Conservation (phyloP, 1,284 basidiomycete genomes). For the Puccinia horiana region DNA sequence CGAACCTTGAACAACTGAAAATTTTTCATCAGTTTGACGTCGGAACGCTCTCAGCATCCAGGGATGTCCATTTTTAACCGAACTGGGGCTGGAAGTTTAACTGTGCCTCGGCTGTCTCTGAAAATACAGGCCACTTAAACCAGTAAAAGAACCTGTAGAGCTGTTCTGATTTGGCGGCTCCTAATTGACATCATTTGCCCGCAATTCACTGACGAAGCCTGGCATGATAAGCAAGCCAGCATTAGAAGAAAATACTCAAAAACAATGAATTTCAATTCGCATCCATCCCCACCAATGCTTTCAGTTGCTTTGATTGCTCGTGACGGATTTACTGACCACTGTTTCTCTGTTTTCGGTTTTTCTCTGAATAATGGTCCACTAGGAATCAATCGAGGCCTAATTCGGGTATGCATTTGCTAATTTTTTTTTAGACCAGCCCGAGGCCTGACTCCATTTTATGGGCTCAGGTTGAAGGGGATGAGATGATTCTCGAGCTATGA, state of each 20-base stretch:
- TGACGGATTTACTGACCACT: conserved; percentile 1
- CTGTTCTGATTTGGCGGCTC: not conserved
- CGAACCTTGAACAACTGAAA: not conserved
- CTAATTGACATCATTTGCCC: not conserved
- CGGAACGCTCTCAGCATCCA: not conserved
- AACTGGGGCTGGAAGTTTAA: not conserved
- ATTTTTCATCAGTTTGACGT: not conserved
- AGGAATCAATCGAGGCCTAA: conserved; percentile 31
- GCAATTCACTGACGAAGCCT: not conserved
- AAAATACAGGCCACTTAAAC: not conserved
- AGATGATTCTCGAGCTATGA: not conserved
- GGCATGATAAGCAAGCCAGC: not conserved
- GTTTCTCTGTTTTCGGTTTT: not conserved
- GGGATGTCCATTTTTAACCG: not conserved
- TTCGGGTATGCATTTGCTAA: conserved; percentile 8
- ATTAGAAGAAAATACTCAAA: not conserved
- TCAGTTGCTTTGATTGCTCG: not conserved
- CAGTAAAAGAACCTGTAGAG: not conserved
- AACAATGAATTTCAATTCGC: not conserved
- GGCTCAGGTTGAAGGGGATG: not conserved
- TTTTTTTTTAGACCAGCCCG: not conserved
- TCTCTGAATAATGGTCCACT: not conserved
- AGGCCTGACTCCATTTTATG: not conserved
- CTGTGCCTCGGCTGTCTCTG: not conserved
- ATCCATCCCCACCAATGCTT: not conserved